Evolutionary conservation across 176 grass and related monocot genomes (phyloP).

Genomic region (Calamus simplicifolius): DNA sequence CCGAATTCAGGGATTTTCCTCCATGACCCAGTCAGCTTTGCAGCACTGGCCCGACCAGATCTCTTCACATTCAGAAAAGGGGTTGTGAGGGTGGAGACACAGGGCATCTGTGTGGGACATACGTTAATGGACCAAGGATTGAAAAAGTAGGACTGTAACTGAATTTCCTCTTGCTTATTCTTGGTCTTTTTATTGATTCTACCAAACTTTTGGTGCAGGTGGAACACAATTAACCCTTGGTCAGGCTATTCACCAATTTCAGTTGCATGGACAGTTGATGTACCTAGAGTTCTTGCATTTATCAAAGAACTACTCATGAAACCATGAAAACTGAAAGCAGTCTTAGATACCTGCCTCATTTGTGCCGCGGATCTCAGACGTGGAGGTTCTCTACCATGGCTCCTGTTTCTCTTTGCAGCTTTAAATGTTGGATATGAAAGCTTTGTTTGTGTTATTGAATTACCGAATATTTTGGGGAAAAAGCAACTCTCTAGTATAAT

Average conservation of each 20-base stretch:
- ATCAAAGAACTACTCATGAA: slow-evolving; percentile 51
- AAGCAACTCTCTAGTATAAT: too few species aligned
- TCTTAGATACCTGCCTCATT: too few species aligned
- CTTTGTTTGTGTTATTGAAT: too few species aligned
- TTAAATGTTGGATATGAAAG: too few species aligned
- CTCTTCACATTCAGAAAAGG: slow-evolving; percentile 68
- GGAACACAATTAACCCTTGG: slow-evolving; percentile 66
- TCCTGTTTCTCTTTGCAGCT: too few species aligned
- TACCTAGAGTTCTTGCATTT: slow-evolving; percentile 41
- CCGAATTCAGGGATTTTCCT: slow-evolving; percentile 63
- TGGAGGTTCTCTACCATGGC: too few species aligned
- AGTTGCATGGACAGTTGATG: slow-evolving; percentile 80
- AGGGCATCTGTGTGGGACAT: slow-evolving; percentile 65
- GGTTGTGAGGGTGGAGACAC: slow-evolving; percentile 80
- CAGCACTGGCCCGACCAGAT: slow-evolving; percentile 46
- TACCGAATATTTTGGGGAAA: too few species aligned
- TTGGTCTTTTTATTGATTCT: neutral
- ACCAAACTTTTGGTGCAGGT: slow-evolving; percentile 30
- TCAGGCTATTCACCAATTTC: slow-evolving; percentile 47
- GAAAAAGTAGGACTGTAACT: slow-evolving; percentile 37
- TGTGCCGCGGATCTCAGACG: neutral
- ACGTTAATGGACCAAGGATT: slow-evolving; percentile 70
- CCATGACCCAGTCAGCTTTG: slow-evolving; percentile 67
- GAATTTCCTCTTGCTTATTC: neutral
- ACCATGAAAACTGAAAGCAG: slow-evolving; percentile 18